A percentile compares a stretch with the other conserved stretches of the same genome.
These are phyloP conservation scores for Annona squamosa DNA, from an alignment of 164 flowering plant species.

Conservation along the genomic window DNA sequence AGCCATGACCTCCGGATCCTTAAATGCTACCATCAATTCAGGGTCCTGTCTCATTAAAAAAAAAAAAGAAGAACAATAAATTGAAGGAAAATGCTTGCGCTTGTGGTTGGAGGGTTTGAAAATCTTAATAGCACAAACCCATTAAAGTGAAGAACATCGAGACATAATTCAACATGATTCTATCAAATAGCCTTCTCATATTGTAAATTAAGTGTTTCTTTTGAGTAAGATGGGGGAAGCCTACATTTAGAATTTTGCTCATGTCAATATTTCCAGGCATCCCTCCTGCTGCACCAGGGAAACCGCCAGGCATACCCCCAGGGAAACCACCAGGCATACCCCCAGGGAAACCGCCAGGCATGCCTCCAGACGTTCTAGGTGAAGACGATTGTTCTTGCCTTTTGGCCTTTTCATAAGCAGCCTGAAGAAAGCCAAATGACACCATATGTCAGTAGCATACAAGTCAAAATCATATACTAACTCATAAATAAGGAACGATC, in stretches of 20 bases:
- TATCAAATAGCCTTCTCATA: background rate
- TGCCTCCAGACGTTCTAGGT: constrained; percentile 48
- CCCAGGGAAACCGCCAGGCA: constrained; percentile 73
- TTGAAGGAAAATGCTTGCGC: background rate
- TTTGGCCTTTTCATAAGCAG: constrained; percentile 94
- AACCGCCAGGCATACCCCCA: constrained; percentile 36
- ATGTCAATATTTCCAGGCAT: constrained; percentile 81
- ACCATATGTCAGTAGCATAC: background rate
- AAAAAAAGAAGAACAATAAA: background rate
- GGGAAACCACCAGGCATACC: constrained; percentile 65
- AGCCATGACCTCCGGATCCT: constrained; percentile 94
- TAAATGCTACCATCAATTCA: constrained; percentile 87
- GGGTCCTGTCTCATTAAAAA: constrained; percentile 58
- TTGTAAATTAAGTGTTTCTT: background rate
- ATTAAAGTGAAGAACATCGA: background rate
- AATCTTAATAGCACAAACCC: background rate
- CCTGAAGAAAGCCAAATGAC: constrained; percentile 31
- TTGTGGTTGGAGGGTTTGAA: no score
- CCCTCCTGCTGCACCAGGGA: constrained; percentile 36
- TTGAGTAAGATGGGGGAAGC: constrained; percentile 11
- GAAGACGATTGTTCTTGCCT: constrained; percentile 77
- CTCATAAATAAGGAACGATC: no score
- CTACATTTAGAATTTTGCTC: constrained; percentile 84
- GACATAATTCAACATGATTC: background rate
- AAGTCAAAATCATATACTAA: no score